These are phyloP conservation scores for Prunus mongolica DNA, from an alignment of 306 rosid genomes.

Conservation along the genomic window DNA sequence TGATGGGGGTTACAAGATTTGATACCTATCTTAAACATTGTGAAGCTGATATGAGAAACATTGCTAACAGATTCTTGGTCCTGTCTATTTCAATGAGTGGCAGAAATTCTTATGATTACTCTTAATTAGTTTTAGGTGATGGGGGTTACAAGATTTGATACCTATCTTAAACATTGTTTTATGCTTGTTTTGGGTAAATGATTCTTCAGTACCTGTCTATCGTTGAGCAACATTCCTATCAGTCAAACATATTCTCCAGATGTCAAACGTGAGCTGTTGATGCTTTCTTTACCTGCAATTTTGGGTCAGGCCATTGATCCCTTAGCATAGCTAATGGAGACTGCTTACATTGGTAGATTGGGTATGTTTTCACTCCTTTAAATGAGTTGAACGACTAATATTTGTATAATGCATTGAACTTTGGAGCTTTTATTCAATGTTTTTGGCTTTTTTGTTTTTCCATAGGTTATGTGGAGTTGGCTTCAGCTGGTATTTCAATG, in stretches of 20 bases:
- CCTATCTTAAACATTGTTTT: not conserved
- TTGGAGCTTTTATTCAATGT: not conserved
- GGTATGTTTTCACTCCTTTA: no score
- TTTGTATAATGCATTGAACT: not conserved
- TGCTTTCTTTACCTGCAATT: no score
- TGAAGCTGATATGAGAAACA: not conserved
- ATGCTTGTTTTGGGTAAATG: not conserved
- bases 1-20: not conserved
- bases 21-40: no score
- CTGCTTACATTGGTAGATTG: no score
- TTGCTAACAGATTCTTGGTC: not conserved
- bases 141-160: not conserved
- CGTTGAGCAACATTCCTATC: no score
- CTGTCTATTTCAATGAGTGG: not conserved
- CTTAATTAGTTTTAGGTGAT: not conserved
- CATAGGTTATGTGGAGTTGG: no score
- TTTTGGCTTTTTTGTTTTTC: not conserved
- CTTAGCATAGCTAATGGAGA: no score
- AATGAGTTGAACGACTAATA: not conserved
- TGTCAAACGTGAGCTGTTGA: no score
- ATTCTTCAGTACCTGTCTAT: no score
- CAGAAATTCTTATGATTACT: not conserved
- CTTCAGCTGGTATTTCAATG: conserved; percentile 40
- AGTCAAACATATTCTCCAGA: no score
- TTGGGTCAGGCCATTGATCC: no score